These are phyloP conservation scores for Phyllosticta citribraziliensis DNA, from an alignment of 2,329 filamentous ascomycete genomes.

Conservation along the genomic window DNA sequence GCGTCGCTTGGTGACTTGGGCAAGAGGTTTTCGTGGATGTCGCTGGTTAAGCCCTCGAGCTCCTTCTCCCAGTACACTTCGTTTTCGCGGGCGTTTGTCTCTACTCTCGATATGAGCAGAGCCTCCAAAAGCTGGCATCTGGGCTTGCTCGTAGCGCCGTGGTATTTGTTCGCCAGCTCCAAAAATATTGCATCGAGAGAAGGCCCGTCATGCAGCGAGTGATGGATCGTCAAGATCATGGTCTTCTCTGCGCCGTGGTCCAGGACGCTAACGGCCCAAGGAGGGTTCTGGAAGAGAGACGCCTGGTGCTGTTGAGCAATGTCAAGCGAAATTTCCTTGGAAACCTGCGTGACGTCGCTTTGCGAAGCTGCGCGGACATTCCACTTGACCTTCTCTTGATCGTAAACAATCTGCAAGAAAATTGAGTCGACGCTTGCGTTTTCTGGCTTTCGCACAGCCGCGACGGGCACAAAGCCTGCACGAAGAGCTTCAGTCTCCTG, in stretches of 20 bases:
- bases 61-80: conserved; percentile 19
- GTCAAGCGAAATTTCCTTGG: conserved; percentile 16
- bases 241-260: conserved; percentile 15
- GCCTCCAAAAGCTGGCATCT: conserved; percentile 21
- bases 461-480: conserved; percentile 27
- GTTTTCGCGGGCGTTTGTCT: conserved; percentile 10
- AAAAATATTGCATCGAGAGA: conserved; percentile 21
- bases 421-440: conserved; percentile 5
- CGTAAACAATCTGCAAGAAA: conserved; percentile 23
- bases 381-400: conserved; percentile 20
- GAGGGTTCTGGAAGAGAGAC: conserved; percentile 22
- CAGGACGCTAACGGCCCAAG: conserved; percentile 29
- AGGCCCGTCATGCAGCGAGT: conserved; percentile 25
- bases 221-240: conserved; percentile 30
- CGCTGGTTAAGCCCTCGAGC: conserved; percentile 16
- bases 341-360: conserved; percentile 13
- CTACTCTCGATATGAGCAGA: conserved; percentile 16
- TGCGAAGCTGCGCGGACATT: conserved; percentile 12
- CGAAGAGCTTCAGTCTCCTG: conserved; percentile 27
- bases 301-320: conserved; percentile 15
- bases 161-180: conserved; percentile 19
- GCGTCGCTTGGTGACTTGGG: conserved; percentile 1
- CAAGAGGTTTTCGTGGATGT: conserved; percentile 15
- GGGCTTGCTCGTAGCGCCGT: conserved; percentile 12
- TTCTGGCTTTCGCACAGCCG: conserved; percentile 13